Percentiles rank a stretch among this genome's conserved stretches.
Conservation (phyloP, 2,329 filamentous ascomycete genomes). For the Hymenoscyphus fraxineus region DNA sequence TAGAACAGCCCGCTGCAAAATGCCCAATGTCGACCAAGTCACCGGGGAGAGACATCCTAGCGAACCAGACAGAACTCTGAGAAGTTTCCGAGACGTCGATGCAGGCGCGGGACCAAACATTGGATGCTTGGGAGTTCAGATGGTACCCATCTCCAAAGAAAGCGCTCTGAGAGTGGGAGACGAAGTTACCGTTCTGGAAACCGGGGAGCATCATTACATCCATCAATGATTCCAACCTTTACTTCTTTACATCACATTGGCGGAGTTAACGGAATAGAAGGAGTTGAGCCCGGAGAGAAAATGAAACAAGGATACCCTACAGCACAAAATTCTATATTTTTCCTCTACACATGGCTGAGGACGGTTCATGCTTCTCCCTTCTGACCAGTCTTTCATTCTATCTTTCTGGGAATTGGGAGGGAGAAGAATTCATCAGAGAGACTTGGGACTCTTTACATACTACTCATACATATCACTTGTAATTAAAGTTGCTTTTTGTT, state of each 20-base stretch:
- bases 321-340: background rate
- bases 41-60: constrained; percentile 36
- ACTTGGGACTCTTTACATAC: background rate
- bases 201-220: constrained; percentile 24
- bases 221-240: background rate
- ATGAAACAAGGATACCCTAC: background rate
- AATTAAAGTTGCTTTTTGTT: background rate
- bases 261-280: constrained; percentile 1
- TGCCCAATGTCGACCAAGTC: constrained; percentile 66
- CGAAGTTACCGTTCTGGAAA: constrained; percentile 46
- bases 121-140: constrained; percentile 63
- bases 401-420: background rate
- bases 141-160: constrained; percentile 51
- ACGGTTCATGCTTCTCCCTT: too few relatives aligned
- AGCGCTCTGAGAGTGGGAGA: constrained; percentile 54
- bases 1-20: constrained; percentile 64
- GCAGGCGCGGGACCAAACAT: constrained; percentile 49
- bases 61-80: constrained; percentile 57
- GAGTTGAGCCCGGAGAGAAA: background rate
- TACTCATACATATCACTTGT: background rate
- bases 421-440: background rate
- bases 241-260: background rate
- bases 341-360: background rate
- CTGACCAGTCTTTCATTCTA: too few relatives aligned
- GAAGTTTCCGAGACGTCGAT: constrained; percentile 57